Base-by-base conservation (phyloP, 331 rosid species). In the Malus hybrid region DNA sequence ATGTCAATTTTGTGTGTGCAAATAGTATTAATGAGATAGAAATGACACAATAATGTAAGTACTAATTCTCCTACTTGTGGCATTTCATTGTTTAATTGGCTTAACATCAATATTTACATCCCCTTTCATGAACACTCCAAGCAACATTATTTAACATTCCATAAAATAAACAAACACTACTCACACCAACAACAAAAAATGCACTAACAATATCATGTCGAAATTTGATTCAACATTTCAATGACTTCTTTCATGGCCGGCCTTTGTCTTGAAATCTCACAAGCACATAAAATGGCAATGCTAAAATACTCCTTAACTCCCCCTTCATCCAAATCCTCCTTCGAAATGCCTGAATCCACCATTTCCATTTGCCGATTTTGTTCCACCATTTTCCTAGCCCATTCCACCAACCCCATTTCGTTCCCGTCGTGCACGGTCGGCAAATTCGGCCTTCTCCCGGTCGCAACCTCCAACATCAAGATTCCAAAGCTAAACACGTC, bases 401-500 rank as follows among this genome's bases (percentile, higher is more conserved):
- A 92, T 56, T 88, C 80, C 79, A 87, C 89, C 24, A 90, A 32
- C 48, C 89, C 92, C 81, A 87, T 77, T 11, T 90, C 96, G 2
- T 13, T 52, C 0, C 64, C 60, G 0, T 73, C 88, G 54, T 80
- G 65, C 3, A 7, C 65, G 39, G 66, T 31, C 0, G 91, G 85
- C 81, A 88, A 84, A 83, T 94, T 85, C 50, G 99, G 92, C 84
- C 95, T 36, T 2, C 36, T 82, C 3, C 96, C 93, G 0, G 90
- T 87, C 0, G 82, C 88, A 0, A 84, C 81, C 70, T 93, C 98
- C 1, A 93, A 31, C 96, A 93, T 90, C 71, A 93, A 76, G 13
- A 91, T 65, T 6, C 99, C 99, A 10, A 94, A 94, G 83, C 99
- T 92, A 9, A 85, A 94, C 67, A 94, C 97, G 19, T 94, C 99